A percentile compares a stretch with the other conserved stretches of the same genome.
Evolutionary conservation across 108 stramenopile genomes (phyloP).

Genomic region (Cyclotella distinguenda): DNA sequence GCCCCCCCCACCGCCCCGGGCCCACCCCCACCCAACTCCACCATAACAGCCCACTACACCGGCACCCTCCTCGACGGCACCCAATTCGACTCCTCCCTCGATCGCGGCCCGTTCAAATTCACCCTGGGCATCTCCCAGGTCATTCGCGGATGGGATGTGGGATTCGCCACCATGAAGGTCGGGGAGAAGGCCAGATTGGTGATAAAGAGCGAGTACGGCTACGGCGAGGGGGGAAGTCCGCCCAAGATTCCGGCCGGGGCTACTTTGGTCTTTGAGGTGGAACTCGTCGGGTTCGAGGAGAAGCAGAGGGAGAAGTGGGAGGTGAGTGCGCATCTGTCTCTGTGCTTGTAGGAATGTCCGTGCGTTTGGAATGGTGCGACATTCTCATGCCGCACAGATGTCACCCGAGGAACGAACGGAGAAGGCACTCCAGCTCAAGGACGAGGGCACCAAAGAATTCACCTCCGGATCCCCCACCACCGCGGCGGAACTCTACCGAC

Average conservation of each 20-base stretch:
- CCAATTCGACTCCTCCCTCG: slow-evolving; percentile 83
- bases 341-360: not conserved
- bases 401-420: slow-evolving; percentile 75
- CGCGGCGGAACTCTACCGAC: slow-evolving; percentile 78
- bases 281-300: slow-evolving; percentile 87
- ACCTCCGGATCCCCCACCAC: slow-evolving; percentile 70
- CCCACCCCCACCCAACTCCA: slow-evolving; percentile 69
- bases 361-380: not conserved
- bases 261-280: slow-evolving; percentile 92
- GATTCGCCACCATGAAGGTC: slow-evolving; percentile 85
- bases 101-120: slow-evolving; percentile 95
- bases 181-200: slow-evolving; percentile 85
- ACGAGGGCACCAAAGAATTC: slow-evolving; percentile 83
- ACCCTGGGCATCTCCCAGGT: slow-evolving; percentile 91
- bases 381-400: too few species aligned
- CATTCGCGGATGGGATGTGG: slow-evolving; percentile 97
- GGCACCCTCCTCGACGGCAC: slow-evolving; percentile 66
- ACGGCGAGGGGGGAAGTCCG: slow-evolving; percentile 83
- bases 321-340: slow-evolving; percentile 5
- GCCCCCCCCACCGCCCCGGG: slow-evolving; percentile 77
- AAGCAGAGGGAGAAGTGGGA: slow-evolving; percentile 85
- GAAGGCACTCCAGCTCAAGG: slow-evolving; percentile 80
- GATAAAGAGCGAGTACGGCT: slow-evolving; percentile 87
- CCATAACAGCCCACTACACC: slow-evolving; percentile 91
- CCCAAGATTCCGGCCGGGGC: slow-evolving; percentile 90